Percentiles rank a stretch among this genome's conserved stretches.
phyloP scores from a whole-genome alignment of 805 yeast species.

The Candida easanensis region DNA sequence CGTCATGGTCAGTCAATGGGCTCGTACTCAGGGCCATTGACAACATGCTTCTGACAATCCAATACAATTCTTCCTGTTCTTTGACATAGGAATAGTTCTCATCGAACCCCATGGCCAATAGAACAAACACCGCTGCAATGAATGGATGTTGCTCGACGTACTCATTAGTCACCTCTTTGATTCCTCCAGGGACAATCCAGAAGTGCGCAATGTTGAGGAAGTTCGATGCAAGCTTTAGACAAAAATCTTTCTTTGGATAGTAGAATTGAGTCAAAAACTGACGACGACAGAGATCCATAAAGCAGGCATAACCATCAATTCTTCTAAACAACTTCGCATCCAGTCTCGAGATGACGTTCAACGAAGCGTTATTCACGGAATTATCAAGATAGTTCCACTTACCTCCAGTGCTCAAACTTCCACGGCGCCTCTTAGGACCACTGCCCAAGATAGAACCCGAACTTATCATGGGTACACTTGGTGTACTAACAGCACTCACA shows the following conservation, averaged over 20 bases:
- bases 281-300: constrained; percentile 35
- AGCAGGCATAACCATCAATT: constrained; percentile 26
- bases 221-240: constrained; percentile 43
- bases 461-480: background rate
- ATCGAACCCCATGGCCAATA: constrained; percentile 55
- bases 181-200: constrained; percentile 63
- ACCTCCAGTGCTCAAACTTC: constrained; percentile 8
- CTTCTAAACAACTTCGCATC: constrained; percentile 39
- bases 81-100: constrained; percentile 47
- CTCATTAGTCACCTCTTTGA: constrained; percentile 42
- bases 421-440: constrained; percentile 11
- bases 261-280: constrained; percentile 45
- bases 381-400: constrained; percentile 26
- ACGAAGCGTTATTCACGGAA: constrained; percentile 33
- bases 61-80: constrained; percentile 45
- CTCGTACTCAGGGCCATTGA: constrained; percentile 48
- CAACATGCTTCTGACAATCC: constrained; percentile 46
- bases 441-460: constrained; percentile 6
- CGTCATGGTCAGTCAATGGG: constrained; percentile 56
- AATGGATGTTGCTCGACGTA: constrained; percentile 52
- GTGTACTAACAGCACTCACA: background rate
- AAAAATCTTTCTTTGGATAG: constrained; percentile 39
- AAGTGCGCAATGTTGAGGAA: constrained; percentile 53
- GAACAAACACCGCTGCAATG: constrained; percentile 44
- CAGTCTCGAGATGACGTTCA: constrained; percentile 35